Conservation (phyloP, 352 stramenopile species). For the Globisporangium cystogenes region DNA sequence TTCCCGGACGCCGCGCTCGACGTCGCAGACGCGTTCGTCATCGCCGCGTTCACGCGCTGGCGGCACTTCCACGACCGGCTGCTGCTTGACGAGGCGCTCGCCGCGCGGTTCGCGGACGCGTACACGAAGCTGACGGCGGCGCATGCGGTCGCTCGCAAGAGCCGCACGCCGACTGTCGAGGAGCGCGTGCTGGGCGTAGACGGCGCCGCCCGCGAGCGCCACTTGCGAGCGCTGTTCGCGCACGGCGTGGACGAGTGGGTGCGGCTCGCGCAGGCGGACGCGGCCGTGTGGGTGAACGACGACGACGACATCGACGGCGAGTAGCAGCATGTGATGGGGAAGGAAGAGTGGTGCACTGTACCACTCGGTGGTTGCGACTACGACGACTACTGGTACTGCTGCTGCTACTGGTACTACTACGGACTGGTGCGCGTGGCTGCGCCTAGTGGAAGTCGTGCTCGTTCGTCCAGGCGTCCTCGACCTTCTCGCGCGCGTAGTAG, state of each 20-base stretch:
- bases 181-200: slow-evolving; percentile 32
- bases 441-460: slow-evolving; percentile 95
- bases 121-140: slow-evolving; percentile 36
- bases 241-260: slow-evolving; percentile 56
- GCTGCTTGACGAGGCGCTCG: slow-evolving; percentile 17
- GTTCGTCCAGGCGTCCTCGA: slow-evolving; percentile 92
- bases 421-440: slow-evolving; percentile 2
- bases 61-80: slow-evolving; percentile 43
- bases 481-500: slow-evolving; percentile 94
- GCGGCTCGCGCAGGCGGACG: background rate
- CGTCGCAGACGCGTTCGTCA: slow-evolving; percentile 76
- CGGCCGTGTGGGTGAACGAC: background rate
- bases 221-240: slow-evolving; percentile 34
- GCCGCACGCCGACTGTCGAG: slow-evolving; percentile 31
- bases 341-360: background rate
- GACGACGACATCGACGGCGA: background rate
- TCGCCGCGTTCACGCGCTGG: slow-evolving; percentile 63
- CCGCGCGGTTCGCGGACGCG: slow-evolving; percentile 25
- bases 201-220: slow-evolving; percentile 21
- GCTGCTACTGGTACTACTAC: slow-evolving; percentile 9
- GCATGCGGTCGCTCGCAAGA: slow-evolving; percentile 13
- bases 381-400: background rate
- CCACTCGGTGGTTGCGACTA: background rate
- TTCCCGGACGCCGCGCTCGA: slow-evolving; percentile 60
- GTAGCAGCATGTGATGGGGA: background rate